Evolutionary conservation across 352 stramenopile genomes (phyloP), one percentile per base, ranked within the genome.

Genomic region (Phytophthora uliginosa): DNA sequence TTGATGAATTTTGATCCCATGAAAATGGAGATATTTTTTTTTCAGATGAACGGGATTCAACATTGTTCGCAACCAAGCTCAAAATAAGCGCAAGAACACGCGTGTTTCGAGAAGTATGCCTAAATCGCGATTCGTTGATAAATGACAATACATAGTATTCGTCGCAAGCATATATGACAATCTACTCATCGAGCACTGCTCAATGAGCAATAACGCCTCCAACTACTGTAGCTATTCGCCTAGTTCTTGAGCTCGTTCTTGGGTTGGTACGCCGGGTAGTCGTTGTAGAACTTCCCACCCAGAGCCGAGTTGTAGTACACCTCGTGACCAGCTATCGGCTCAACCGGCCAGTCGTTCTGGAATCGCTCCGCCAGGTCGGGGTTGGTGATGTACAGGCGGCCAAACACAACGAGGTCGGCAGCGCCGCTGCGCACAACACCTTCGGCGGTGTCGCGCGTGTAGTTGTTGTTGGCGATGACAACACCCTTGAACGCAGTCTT

Each of bases 301-400:
- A 70, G 61, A 22, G 34, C 42, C 5, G 58, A 55, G 66, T 63
- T 53, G 58, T 59, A 73, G 31, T 68, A 73, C 28, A 58, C 42
- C 7, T 59, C 66, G 28, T 61, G 60, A 7, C 59, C 53, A 33
- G 54, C 60, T 45, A 65, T 61, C 13, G 58, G 40, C 7, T 65
- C 52, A 4, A 73, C 1, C 3, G 66, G 66, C 66, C 66, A 69
- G 45, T 69, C 53, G 31, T 74, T 64, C n/a, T 65, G 22, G 36
- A 69, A 74, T 10, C 66, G 53, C n/a, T 84, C 61, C 2, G 66
- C 69, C 52, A 91, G 58, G 52, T 91, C 81, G 33, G 83, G 84
- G 63, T 89, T 91, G 5, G 76, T 64, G 20, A 92, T 90, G 76
- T 83, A 92, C 34, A 69, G 54, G 10, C 83, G 81, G 12, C 74